Evolutionary conservation across 2,329 filamentous ascomycete species (phyloP), one percentile per base, ranked within the genome.

Genomic region (Plenodomus tracheiphilus): DNA sequence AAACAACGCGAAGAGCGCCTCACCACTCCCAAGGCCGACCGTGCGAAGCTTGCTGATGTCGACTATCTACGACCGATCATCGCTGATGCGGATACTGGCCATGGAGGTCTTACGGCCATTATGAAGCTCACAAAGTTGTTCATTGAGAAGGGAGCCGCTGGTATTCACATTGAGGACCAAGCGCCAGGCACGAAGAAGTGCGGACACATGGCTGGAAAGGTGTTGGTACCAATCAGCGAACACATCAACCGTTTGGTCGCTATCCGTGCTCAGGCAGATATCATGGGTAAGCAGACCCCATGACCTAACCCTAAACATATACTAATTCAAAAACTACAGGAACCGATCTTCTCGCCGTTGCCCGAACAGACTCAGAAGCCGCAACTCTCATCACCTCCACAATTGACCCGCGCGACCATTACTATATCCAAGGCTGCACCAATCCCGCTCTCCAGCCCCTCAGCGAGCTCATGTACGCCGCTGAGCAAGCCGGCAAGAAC

Each of bases 71-170:
- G 94, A 17, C 94, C 94, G 53, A 96, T 99, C 74, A 85, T 99
- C 62, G 94, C 94, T 50, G 94, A 99, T 75, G 94, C 93, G 41
- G 94, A 99, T 72, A 99, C 94, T 36, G 94, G 94, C 57, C 94
- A 97, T 74, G 94, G 94, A 69, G 94, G 94, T 68, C 81, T 99
- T 54, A 97, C 94, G n/a, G 94, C 94, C 47, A 88, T 97, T 65
- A 97, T 99, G 94, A 99, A 97, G 82, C 85, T 99, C 64, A 97
- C 94, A 58, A 97, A 97, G 81, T 84, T 97, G 48, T 97, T 99
- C 74, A 78, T 97, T 58, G 94, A 99, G 80, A 91, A 92, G 75
- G 94, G 94, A 64, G 94, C 94, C 39, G 94, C 94, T 36, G 94
- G 94, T 60, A 97, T 99, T 68, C 94, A 99, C 77, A 97, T 99